Evolutionary conservation across 2,329 filamentous ascomycete genomes (phyloP), one percentile per base, ranked within the genome.

Genomic region (Cadophora gregata): DNA sequence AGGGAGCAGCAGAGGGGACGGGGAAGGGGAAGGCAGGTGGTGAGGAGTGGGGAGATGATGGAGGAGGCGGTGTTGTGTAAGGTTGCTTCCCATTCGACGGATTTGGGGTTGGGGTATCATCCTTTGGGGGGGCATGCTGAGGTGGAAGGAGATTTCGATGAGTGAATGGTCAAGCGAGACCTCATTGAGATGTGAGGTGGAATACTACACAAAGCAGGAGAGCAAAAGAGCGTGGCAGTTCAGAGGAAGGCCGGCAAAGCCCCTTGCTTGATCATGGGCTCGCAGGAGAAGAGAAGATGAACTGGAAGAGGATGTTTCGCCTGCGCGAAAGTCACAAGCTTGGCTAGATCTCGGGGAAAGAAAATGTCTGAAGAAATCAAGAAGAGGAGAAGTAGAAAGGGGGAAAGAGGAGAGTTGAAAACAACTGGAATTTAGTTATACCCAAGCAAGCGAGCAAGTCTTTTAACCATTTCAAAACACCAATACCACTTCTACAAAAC

Each of bases 61-160:
- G 63, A 60, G 16, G 55, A 48, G 42, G 25, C 47, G 38, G 55
- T 21, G 9, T 45, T 55, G 24, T 50, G 63, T 12, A 60, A 50
- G 33, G 47, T 45, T 5, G 19, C 27, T 27, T 65, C 63, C 31
- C 63, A 50, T 29, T 51, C 56, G 19, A 29, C 31, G 16, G 9
- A 24, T 16, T 16, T 21, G 36, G 10, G 19, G 19, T 38, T 31
- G 14, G 38, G 38, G 19, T 10, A 27, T 21, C 21, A 24, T 25
- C 12, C 24, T 4, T 2, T 53, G 29, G 55, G 45, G 4, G 33
- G 24, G 19, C 55, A 59, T 63, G 47, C 38, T 3, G 60, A 55
- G 33, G 65, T 63, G 14, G 59, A 67, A 47, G 65, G 58, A 36
- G 42, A 58, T 31, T 36, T 60, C 21, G 65, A 67, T 24, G 61